Percentiles rank a stretch among this genome's conserved stretches.
Evolutionary conservation across 805 yeast genomes (phyloP).

Genomic region (Blastobotrys muscicola): DNA sequence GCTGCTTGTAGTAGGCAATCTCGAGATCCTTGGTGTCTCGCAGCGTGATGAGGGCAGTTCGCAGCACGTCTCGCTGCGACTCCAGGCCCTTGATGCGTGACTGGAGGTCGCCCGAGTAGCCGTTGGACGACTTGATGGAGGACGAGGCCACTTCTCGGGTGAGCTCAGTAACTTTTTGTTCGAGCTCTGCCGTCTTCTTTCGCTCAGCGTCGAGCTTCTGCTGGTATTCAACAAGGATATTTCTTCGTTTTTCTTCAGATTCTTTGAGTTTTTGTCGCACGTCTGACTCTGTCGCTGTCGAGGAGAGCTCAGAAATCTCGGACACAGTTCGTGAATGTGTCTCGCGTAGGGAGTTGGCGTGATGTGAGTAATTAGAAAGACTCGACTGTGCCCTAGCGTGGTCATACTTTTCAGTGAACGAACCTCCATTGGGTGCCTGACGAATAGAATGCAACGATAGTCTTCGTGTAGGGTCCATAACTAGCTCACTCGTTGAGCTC

Average conservation of each 20-base stretch:
- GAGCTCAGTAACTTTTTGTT: conserved; percentile 10
- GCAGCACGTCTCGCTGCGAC: conserved; percentile 15
- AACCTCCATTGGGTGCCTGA: too few species aligned
- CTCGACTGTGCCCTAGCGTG: too few species aligned
- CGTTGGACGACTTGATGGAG: not conserved
- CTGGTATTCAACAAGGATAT: conserved; percentile 15
- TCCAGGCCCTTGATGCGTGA: conserved; percentile 14
- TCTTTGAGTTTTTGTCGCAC: conserved; percentile 10
- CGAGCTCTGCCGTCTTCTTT: conserved; percentile 11
- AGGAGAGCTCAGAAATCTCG: too few species aligned
- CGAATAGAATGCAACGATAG: too few species aligned
- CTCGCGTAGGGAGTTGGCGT: too few species aligned
- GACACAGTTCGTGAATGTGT: too few species aligned
- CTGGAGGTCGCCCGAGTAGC: not conserved
- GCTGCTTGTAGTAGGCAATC: conserved; percentile 9
- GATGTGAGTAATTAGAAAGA: too few species aligned
- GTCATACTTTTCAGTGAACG: too few species aligned
- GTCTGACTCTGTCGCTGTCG: not conserved
- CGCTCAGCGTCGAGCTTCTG: conserved; percentile 18
- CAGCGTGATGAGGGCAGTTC: conserved; percentile 15
- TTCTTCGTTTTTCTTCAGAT: conserved; percentile 14
- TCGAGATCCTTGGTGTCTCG: conserved; percentile 18
- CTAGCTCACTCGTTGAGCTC: too few species aligned
- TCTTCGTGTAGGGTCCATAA: too few species aligned
- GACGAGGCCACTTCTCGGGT: not conserved